phyloP scores from a whole-genome alignment of 805 yeast genomes.

The Torulaspora gathmanii region DNA sequence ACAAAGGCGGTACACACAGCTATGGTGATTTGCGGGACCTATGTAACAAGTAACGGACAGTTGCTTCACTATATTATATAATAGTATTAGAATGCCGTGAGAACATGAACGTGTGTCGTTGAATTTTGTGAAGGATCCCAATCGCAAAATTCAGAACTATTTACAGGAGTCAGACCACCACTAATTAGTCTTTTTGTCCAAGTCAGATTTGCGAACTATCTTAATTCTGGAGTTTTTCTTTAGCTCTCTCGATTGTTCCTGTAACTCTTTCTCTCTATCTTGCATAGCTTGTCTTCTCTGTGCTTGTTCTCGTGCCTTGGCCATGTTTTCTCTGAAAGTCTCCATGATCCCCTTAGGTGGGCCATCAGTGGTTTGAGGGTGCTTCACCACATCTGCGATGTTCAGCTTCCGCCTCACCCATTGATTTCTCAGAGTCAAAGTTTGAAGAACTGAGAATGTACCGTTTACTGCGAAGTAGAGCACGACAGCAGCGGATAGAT shows the following conservation, averaged over 20 bases:
- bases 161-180: constrained; percentile 5
- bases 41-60: too few species aligned
- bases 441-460: constrained; percentile 65
- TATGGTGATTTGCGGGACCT: too few species aligned
- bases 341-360: constrained; percentile 37
- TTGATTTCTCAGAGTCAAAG: constrained; percentile 55
- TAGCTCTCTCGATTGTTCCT: constrained; percentile 32
- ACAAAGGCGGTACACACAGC: too few species aligned
- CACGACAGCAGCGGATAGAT: constrained; percentile 78
- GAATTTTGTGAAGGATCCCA: too few species aligned
- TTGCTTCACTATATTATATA: too few species aligned
- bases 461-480: constrained; percentile 83
- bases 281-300: constrained; percentile 37
- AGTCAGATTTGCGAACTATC: constrained; percentile 29
- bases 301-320: constrained; percentile 39
- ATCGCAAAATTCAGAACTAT: background rate
- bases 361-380: constrained; percentile 39
- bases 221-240: constrained; percentile 30
- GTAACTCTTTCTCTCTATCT: constrained; percentile 35
- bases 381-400: constrained; percentile 58
- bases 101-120: too few species aligned
- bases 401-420: constrained; percentile 53
- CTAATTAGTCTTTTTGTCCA: constrained; percentile 14
- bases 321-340: constrained; percentile 39
- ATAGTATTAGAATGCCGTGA: too few species aligned